Conservation (phyloP, 306 rosid genomes). For the Ormosia semicastrata region DNA sequence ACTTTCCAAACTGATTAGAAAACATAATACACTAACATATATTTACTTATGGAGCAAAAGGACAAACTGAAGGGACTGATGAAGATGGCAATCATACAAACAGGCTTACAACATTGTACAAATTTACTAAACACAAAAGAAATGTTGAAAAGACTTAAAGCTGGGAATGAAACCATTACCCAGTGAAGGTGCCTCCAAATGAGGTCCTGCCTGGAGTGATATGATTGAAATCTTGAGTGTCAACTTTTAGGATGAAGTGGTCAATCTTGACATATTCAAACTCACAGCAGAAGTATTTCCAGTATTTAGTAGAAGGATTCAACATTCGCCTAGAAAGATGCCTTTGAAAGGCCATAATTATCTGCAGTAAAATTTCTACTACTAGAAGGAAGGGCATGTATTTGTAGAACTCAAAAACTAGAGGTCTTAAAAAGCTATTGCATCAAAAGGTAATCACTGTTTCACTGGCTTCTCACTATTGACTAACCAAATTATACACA, state of each 20-base stretch:
- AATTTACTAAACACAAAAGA: neutral
- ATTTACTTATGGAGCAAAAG: neutral
- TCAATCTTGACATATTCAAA: neutral
- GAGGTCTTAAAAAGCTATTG: neutral
- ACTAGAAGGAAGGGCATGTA: neutral
- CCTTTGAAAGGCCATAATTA: neutral
- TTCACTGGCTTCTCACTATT: neutral
- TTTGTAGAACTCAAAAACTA: constrained; percentile 11
- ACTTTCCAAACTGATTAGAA: neutral
- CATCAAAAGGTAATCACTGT: constrained; percentile 10
- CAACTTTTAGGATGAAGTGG: neutral
- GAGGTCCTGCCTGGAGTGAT: constrained; percentile 18
- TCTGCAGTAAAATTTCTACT: neutral
- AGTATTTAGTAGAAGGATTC: neutral
- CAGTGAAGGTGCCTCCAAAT: neutral
- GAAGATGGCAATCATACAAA: constrained; percentile 11
- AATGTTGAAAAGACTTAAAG: neutral
- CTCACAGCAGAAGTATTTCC: constrained; percentile 17
- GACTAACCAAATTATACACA: constrained; percentile 16
- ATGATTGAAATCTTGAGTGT: neutral
- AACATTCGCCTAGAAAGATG: neutral
- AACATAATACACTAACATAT: neutral
- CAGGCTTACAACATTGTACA: neutral
- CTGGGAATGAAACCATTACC: constrained; percentile 1
- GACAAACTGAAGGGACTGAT: neutral